Evolutionary conservation across 306 rosid genomes (phyloP).

Genomic region (Mimosa bimucronata): DNA sequence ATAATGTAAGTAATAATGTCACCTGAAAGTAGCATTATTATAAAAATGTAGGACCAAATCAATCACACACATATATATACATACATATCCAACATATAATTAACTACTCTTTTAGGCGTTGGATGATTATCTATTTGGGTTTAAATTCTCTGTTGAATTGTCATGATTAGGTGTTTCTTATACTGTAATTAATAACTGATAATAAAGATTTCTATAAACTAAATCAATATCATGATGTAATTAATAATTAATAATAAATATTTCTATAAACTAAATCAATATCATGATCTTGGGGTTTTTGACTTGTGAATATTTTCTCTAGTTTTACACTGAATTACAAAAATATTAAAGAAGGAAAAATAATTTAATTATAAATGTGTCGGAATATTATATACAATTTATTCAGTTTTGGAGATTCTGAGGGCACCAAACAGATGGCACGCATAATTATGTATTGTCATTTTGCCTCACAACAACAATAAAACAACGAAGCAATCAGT

Average conservation of each 20-base stretch:
- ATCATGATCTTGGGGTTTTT: background rate
- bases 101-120: slow-evolving; percentile 32
- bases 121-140: slow-evolving; percentile 19
- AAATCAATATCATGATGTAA: too few species aligned
- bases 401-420: background rate
- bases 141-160: slow-evolving; percentile 33
- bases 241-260: background rate
- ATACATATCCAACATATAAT: slow-evolving; percentile 21
- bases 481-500: background rate
- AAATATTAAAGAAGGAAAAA: slow-evolving; percentile 6
- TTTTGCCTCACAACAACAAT: slow-evolving; percentile 11
- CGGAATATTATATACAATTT: background rate
- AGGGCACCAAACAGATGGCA: background rate
- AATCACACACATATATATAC: background rate
- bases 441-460: slow-evolving; percentile 15
- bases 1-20: slow-evolving; percentile 12
- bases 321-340: background rate
- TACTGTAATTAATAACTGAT: background rate
- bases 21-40: slow-evolving; percentile 31
- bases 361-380: too few species aligned
- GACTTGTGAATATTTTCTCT: background rate
- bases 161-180: background rate
- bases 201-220: background rate
- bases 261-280: background rate
- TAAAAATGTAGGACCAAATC: slow-evolving; percentile 40